Evolutionary conservation across 2,329 filamentous ascomycete species (phyloP).

Genomic region (Pseudophaeomoniella oleicola): DNA sequence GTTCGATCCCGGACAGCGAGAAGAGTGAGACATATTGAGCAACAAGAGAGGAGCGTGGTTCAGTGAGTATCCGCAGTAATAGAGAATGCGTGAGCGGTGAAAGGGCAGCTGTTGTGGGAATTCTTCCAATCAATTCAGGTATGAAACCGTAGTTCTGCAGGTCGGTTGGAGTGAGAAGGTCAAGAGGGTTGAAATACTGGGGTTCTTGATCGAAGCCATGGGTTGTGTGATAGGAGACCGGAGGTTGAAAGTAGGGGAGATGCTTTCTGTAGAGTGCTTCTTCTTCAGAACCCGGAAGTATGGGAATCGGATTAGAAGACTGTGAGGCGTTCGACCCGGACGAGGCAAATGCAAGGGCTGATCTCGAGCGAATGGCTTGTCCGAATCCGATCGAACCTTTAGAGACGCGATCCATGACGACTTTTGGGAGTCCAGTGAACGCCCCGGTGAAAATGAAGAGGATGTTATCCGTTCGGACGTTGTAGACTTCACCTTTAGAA

Average conservation of each 20-base stretch:
- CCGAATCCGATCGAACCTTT: constrained; percentile 84
- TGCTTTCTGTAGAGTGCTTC: constrained; percentile 45
- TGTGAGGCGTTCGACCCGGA: constrained; percentile 11
- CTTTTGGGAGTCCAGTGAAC: constrained; percentile 83
- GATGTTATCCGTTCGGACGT: constrained; percentile 88
- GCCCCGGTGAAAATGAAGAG: constrained; percentile 94
- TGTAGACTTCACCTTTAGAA: constrained; percentile 45
- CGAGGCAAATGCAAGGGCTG: constrained; percentile 10
- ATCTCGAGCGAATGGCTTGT: constrained; percentile 52
- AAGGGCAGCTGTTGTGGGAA: constrained; percentile 79
- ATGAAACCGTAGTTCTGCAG: constrained; percentile 82
- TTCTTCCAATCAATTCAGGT: constrained; percentile 85
- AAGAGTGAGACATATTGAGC: constrained; percentile 85
- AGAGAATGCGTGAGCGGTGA: constrained; percentile 54
- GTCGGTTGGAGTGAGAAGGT: constrained; percentile 60
- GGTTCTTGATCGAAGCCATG: constrained; percentile 21
- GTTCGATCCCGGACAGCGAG: constrained; percentile 57
- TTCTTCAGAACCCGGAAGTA: constrained; percentile 50
- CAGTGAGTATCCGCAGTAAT: constrained; percentile 77
- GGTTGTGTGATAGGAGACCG: constrained; percentile 8
- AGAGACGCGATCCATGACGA: constrained; percentile 72
- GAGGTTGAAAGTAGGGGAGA: constrained; percentile 42
- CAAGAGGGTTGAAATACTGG: constrained; percentile 44
- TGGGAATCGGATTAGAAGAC: constrained; percentile 26
- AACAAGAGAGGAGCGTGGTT: constrained; percentile 77